Evolutionary conservation across 164 flowering plant genomes (phyloP).

Genomic region (Malania oleifera): DNA sequence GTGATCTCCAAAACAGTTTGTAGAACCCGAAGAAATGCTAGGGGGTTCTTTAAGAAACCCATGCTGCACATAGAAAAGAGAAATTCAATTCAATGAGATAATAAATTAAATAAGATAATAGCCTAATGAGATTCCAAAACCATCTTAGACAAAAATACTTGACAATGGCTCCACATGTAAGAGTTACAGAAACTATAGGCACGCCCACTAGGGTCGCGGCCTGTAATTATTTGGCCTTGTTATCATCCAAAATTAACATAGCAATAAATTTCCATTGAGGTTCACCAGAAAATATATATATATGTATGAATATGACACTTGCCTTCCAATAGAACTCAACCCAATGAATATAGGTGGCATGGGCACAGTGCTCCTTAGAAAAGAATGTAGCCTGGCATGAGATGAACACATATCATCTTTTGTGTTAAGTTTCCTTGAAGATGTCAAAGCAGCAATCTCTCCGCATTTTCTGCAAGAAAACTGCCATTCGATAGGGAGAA

Average conservation of each 20-base stretch:
- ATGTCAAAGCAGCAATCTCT: conserved; percentile 29
- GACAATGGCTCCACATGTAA: too few species aligned
- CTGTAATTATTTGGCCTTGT: not conserved
- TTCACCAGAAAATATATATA: not conserved
- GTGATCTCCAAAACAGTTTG: conserved; percentile 43
- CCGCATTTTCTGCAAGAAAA: conserved; percentile 64
- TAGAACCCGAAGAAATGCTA: conserved; percentile 66
- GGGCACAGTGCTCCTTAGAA: conserved; percentile 30
- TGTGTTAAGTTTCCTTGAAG: conserved; percentile 16
- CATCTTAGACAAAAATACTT: too few species aligned
- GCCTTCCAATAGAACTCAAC: conserved; percentile 79
- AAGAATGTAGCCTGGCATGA: conserved; percentile 47
- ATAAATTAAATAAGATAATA: not conserved
- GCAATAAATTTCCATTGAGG: not conserved
- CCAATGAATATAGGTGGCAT: conserved; percentile 60
- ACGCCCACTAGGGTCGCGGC: not conserved
- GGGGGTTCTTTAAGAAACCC: conserved; percentile 74
- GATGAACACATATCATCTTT: conserved; percentile 37
- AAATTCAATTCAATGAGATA: conserved; percentile 6
- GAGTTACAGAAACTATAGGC: not conserved
- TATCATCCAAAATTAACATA: not conserved
- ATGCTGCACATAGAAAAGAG: conserved; percentile 52
- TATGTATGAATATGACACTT: conserved; percentile 18
- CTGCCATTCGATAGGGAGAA: conserved; percentile 77
- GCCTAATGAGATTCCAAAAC: too few species aligned